Evolutionary conservation across 148 eudicot species (phyloP), one percentile per base, ranked within the genome.

Genomic region (Cornus suecica): DNA sequence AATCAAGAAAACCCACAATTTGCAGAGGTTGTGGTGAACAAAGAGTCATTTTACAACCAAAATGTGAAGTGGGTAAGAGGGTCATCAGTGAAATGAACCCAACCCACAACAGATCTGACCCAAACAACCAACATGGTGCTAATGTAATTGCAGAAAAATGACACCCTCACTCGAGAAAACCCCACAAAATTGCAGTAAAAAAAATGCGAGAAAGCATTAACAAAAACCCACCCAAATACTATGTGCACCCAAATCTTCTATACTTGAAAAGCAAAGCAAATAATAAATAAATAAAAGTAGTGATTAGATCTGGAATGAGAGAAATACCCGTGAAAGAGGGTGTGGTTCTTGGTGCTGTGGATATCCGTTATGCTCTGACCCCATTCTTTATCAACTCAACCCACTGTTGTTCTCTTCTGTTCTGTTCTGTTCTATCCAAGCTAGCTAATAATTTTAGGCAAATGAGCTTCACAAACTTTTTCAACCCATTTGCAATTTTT

Each of bases 361-460:
- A 86, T 88, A 88, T 80, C 91, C 80, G 61, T 86, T 90, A 71
- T 90, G 94, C 86, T 90, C 94, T 15, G 90, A 84, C 48, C 80
- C 94, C 94, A 90, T 90, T 81, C 5, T 28, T 73, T 11, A 48
- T 16, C 54, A n/a, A n/a, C n/a, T n/a, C n/a, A n/a, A n/a, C n/a
- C n/a, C 58, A 24, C 75, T 24, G 75, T n/a, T 61, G 75, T 34
- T 72, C 29, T 61, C 66, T 61, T 60, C 28, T 60, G 75, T 60
- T 72, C 28, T 60, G 75, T 60, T 72, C 42, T 37, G 9, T 37
- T 37, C 37, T 66, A 25, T 41, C 67, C 75, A 30, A 51, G 15
- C 27, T 34, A 51, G 15, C 27, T 34, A 31, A 23, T 48, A 73
- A 73, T 73, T 73, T 30, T 25, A 15, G 67, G 31, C 32, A 73